Evolutionary conservation across 805 yeast species (phyloP).

Genomic region (Saccharomycopsis sp.): DNA sequence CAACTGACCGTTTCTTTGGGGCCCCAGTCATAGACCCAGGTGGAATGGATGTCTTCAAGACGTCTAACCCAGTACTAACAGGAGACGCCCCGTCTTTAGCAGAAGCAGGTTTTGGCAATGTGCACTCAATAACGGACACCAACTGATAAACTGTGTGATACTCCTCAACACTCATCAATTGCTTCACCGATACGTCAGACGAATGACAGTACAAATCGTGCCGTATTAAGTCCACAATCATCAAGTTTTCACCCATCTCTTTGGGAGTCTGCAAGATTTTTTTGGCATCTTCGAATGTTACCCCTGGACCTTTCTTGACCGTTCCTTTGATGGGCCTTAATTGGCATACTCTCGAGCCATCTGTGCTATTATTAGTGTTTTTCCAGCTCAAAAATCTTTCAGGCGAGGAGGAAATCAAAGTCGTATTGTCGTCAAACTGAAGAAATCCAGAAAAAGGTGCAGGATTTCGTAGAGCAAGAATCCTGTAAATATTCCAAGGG

Average conservation of each 20-base stretch:
- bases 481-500: constrained; percentile 79
- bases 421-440: constrained; percentile 52
- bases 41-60: constrained; percentile 66
- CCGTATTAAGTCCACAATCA: constrained; percentile 94
- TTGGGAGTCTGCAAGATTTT: constrained; percentile 71
- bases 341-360: constrained; percentile 42
- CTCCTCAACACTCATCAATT: constrained; percentile 88
- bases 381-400: constrained; percentile 87
- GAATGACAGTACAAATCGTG: constrained; percentile 66
- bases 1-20: constrained; percentile 89
- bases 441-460: constrained; percentile 87
- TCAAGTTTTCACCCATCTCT: constrained; percentile 90
- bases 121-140: constrained; percentile 82
- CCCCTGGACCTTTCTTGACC: constrained; percentile 54
- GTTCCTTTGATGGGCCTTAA: constrained; percentile 96
- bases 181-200: constrained; percentile 59
- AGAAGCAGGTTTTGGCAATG: constrained; percentile 26
- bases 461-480: constrained; percentile 68
- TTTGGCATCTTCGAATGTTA: constrained; percentile 54
- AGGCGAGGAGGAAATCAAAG: constrained; percentile 83
- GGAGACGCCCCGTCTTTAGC: not conserved
- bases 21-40: constrained; percentile 99
- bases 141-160: constrained; percentile 86
- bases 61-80: constrained; percentile 14
- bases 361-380: constrained; percentile 21